Base-by-base conservation (phyloP, 1,284 basidiomycete genomes). In the Cryptococcus maquisensis region DNA sequence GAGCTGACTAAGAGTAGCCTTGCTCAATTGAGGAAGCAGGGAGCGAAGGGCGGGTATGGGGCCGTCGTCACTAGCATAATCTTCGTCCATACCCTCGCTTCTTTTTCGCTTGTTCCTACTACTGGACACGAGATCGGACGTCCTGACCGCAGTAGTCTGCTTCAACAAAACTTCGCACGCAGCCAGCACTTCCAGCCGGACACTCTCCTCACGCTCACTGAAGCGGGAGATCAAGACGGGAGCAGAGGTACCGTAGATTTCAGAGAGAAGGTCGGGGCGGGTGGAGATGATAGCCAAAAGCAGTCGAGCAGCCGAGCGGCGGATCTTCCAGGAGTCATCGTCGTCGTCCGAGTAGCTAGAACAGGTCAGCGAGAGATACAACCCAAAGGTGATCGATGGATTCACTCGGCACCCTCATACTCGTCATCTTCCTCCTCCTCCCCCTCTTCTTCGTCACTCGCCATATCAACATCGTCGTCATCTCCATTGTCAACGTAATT, bases 301-400 rank as follows among this genome's bases (percentile, higher is more conserved):
- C 2, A 98, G 80, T 72, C 97, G 97, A 23, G 92, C 92, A 4
- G 96, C 87, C 4, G 90, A 87, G 50, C 95, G 84, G 57, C 96
- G 86, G 57, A 97, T 92, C 77, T 97, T 98, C 84, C 97, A 98
- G 0, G 94, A 97, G n/a, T 90, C 88, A 71, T 98, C 96, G 70
- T 98, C 96, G 62, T 98, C 95, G 66, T 99, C 95, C 7, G 91
- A 92, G 72, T 97, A 97, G 61, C 88, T 91, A 59, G 23, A 13
- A 4, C 15, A 51, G 4, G 52, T 53, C 15, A 62, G 59, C 10
- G 9, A 24, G 16, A 10, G 7, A 18, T 23, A 26, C 4, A 47
- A 21, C n/a, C n/a, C n/a, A n/a, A n/a, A n/a, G n/a, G 12, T 15
- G n/a, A n/a, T 12, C 16, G 13, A 21, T 18, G 7, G 21, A n/a